These are phyloP conservation scores for Cruciata laevipes DNA, from an alignment of 257 asterid species.

Conservation along the genomic window DNA sequence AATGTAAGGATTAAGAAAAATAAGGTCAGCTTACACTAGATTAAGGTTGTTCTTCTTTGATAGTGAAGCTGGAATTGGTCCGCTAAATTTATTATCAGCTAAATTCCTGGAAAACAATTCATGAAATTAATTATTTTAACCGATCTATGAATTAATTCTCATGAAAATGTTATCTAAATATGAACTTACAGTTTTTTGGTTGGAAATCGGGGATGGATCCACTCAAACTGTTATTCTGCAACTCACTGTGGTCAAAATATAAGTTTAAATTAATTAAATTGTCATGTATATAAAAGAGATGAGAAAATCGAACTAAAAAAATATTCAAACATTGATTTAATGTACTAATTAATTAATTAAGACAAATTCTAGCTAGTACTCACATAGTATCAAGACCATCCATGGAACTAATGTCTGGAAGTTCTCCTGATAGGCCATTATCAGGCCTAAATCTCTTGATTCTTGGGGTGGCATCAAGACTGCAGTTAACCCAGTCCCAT, in stretches of 20 bases:
- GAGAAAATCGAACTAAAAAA: background rate
- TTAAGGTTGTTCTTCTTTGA: constrained; percentile 30
- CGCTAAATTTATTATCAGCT: constrained; percentile 44
- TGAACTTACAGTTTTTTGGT: constrained; percentile 43
- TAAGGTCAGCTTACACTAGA: constrained; percentile 27
- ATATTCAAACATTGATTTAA: background rate
- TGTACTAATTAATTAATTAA: no score
- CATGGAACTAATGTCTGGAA: constrained; percentile 40
- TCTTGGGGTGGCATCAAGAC: constrained; percentile 44
- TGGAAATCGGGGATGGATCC: constrained; percentile 59
- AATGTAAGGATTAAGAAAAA: no score
- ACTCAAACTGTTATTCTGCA: constrained; percentile 38
- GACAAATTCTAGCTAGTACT: background rate
- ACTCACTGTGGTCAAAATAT: constrained; percentile 32
- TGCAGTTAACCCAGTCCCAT: constrained; percentile 70
- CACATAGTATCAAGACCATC: constrained; percentile 53
- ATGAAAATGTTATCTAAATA: no score
- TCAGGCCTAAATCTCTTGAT: constrained; percentile 37
- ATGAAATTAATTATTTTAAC: no score
- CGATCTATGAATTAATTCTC: no score
- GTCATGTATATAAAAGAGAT: background rate
- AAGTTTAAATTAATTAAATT: no score
- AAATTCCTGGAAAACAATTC: constrained; percentile 37
- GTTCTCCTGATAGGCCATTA: constrained; percentile 25
- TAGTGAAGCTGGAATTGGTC: constrained; percentile 46